Conservation (phyloP, 345 rosid species). For the Kernera saxatilis region DNA sequence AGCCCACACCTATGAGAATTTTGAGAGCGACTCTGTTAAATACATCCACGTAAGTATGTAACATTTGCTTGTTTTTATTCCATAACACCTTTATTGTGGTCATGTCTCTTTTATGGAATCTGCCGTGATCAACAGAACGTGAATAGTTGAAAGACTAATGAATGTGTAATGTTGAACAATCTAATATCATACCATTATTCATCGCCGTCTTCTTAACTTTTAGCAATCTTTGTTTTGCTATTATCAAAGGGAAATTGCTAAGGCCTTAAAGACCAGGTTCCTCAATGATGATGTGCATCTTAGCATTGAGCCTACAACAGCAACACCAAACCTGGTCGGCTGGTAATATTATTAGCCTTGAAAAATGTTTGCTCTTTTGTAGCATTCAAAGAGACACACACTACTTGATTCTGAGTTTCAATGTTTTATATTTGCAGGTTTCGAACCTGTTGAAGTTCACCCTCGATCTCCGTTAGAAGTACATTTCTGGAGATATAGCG, state of each 20-base stretch:
- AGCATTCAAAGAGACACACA: neutral
- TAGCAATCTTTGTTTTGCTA: conserved; percentile 34
- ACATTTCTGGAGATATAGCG: conserved; percentile 75
- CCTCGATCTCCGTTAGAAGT: conserved; percentile 58
- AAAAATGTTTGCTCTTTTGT: neutral
- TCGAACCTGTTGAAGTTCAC: conserved; percentile 44
- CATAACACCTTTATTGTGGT: neutral
- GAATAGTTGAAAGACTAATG: neutral
- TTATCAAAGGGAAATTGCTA: conserved; percentile 70
- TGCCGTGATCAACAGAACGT: too few relatives aligned
- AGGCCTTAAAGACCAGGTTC: conserved; percentile 71
- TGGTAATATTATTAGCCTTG: conserved; percentile 39
- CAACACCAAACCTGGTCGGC: conserved; percentile 78
- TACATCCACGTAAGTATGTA: conserved; percentile 67
- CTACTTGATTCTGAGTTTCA: neutral
- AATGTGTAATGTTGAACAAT: neutral
- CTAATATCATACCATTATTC: neutral
- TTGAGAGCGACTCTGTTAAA: conserved; percentile 69
- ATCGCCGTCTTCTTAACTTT: neutral
- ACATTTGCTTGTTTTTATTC: neutral
- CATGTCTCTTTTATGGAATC: too few relatives aligned
- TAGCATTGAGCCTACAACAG: conserved; percentile 65
- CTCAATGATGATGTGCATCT: conserved; percentile 53
- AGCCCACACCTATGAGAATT: conserved; percentile 69
- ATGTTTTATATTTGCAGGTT: too few relatives aligned